Base-by-base conservation (phyloP, 1,284 basidiomycete species). In the Anthracocystis setariae region DNA sequence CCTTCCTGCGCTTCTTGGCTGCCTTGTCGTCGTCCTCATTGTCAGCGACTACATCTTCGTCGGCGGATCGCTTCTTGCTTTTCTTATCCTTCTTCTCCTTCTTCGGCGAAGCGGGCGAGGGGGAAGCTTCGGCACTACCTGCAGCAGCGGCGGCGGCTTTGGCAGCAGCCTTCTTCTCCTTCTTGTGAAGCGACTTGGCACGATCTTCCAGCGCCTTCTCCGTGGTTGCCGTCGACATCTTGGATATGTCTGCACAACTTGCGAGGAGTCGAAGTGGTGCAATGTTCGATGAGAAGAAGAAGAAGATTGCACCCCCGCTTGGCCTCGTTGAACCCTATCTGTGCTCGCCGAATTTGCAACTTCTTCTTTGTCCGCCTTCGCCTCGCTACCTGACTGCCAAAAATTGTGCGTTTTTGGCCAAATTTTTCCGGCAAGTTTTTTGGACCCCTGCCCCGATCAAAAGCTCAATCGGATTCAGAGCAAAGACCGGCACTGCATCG, bases 1-100 rank as follows among this genome's bases (percentile, higher is more conserved):
- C 77, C 37, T 77, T 74, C n/a, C 72, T 73, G 52, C 82, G 83
- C 48, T 72, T 67, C 79, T 83, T 84, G 80, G 84, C 84, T 38
- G 80, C 82, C 74, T 83, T 68, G 1, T 65, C 63, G 47, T 68
- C 64, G 10, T 52, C 54, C 27, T 59, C 57, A 18, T 52, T 68
- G 42, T 33, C 46, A 38, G 43, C 64, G 32, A 3, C 29, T 17
- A 18, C 45, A 29, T 57, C 57, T 8, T 77, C 77, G 8, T 76
- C 78, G 39, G 74, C 73, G 15, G 63, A 64, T 2, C 66, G 56
- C 25, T 74, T 42, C 38, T 50, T 50, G 25, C 27, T 48, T 32
- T 77, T 73, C 29, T 74, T 76, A 47, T 82, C 83, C 47, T 72
- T 65, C 76, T 82, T 84, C 78, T 84, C 60, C 59, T 69, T 65